These are phyloP conservation scores for Blakeslea trispora DNA, from an alignment of 371 early-diverging fungal species.

Conservation along the genomic window DNA sequence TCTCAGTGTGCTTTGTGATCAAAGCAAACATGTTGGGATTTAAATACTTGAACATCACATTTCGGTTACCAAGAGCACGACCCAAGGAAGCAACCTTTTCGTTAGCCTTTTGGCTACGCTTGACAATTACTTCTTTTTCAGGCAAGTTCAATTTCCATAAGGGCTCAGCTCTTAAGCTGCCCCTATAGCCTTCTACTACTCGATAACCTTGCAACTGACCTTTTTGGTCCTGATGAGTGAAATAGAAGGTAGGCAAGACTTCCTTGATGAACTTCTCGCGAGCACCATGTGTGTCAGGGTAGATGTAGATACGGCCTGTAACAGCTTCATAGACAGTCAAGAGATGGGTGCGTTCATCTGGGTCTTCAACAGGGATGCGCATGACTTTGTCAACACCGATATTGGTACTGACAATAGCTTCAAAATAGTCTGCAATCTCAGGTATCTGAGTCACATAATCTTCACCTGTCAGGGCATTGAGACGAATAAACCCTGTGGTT, in stretches of 20 bases:
- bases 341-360: conserved; percentile 64
- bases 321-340: conserved; percentile 65
- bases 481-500: conserved; percentile 53
- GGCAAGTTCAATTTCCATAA: conserved; percentile 68
- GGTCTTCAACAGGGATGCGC: conserved; percentile 69
- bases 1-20: conserved; percentile 43
- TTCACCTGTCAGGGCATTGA: conserved; percentile 78
- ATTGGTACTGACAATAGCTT: conserved; percentile 53
- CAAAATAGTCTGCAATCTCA: conserved; percentile 44
- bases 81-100: conserved; percentile 85
- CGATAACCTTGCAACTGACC: conserved; percentile 52
- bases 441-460: conserved; percentile 46
- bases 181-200: conserved; percentile 52
- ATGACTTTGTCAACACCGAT: conserved; percentile 54
- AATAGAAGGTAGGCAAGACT: conserved; percentile 56
- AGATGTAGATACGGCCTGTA: conserved; percentile 59
- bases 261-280: conserved; percentile 47
- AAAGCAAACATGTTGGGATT: conserved; percentile 87
- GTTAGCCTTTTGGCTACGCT: conserved; percentile 37
- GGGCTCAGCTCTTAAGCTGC: conserved; percentile 53
- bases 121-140: conserved; percentile 56
- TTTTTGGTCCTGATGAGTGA: conserved; percentile 48
- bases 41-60: conserved; percentile 95
- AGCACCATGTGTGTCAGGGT: conserved; percentile 58
- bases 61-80: conserved; percentile 90